A percentile compares a stretch with the other conserved stretches of the same genome.
Evolutionary conservation across 352 stramenopile genomes (phyloP).

Genomic region (Phytophthora pistaciae): DNA sequence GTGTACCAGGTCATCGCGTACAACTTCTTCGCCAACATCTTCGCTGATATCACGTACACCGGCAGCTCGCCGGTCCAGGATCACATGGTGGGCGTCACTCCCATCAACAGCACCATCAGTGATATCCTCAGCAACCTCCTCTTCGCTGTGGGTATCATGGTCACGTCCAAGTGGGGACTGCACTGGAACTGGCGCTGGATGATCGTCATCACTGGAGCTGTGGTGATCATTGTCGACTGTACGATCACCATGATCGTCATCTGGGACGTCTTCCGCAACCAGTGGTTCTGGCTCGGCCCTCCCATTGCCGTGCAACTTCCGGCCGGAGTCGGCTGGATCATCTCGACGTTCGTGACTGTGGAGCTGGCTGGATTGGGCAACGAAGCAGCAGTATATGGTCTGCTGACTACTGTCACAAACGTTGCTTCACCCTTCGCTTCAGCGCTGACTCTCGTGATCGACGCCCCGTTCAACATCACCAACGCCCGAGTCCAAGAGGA

Average conservation of each 20-base stretch:
- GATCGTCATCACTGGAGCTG: constrained; percentile 30
- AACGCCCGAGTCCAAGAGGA: constrained; percentile 46
- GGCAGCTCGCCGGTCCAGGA: constrained; percentile 28
- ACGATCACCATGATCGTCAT: constrained; percentile 33
- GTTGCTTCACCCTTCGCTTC: constrained; percentile 40
- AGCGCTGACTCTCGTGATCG: constrained; percentile 44
- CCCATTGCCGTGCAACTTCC: constrained; percentile 40
- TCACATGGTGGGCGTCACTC: constrained; percentile 42
- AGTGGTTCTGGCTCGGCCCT: constrained; percentile 46
- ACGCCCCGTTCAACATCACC: constrained; percentile 42
- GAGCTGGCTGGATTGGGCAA: constrained; percentile 53
- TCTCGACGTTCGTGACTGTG: constrained; percentile 41
- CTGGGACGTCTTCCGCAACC: constrained; percentile 45
- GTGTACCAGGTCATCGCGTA: constrained; percentile 57
- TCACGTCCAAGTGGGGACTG: constrained; percentile 44
- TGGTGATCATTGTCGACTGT: constrained; percentile 37
- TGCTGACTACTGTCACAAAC: constrained; percentile 48
- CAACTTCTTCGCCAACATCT: constrained; percentile 48
- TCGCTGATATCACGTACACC: constrained; percentile 41
- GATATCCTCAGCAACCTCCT: constrained; percentile 35
- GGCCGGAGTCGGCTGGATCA: constrained; percentile 40
- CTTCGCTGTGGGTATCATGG: constrained; percentile 32
- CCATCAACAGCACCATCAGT: constrained; percentile 42
- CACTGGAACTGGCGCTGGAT: constrained; percentile 53
- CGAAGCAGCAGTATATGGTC: constrained; percentile 47